A percentile compares a stretch with the other conserved stretches of the same genome.
phyloP scores from a whole-genome alignment of 345 rosid species.

The Acer negundo region DNA sequence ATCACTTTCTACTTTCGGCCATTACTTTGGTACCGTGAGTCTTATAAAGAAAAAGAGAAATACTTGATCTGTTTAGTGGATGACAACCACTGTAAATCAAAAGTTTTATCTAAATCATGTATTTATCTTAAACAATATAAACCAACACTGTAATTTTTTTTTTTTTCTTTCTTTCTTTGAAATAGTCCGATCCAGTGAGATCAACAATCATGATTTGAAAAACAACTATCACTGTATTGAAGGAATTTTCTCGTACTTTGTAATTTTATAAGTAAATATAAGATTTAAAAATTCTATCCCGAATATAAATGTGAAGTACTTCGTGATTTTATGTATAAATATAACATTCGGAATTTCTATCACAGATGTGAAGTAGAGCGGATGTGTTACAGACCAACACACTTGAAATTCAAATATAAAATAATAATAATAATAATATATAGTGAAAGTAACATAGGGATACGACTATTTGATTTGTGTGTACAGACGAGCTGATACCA shows the following conservation, averaged over 20 bases:
- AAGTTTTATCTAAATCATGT: neutral
- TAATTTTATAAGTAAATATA: too few relatives aligned
- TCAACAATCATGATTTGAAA: too few relatives aligned
- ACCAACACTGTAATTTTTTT: neutral
- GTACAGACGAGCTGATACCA: slow-evolving; percentile 16
- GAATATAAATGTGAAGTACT: too few relatives aligned
- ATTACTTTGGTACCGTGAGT: neutral
- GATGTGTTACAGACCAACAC: neutral
- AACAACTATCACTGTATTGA: too few relatives aligned
- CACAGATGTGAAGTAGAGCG: too few relatives aligned
- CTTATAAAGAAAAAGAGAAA: neutral
- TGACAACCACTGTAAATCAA: neutral
- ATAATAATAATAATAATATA: neutral
- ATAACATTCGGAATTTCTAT: too few relatives aligned
- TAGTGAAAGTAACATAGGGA: neutral
- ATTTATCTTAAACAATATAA: neutral
- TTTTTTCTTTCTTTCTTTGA: too few relatives aligned
- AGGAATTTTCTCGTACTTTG: too few relatives aligned
- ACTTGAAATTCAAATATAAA: neutral
- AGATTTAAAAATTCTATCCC: too few relatives aligned
- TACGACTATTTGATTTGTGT: neutral
- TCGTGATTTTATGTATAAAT: too few relatives aligned
- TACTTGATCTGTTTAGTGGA: neutral
- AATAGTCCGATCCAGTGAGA: too few relatives aligned
- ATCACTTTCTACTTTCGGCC: neutral